phyloP scores from a whole-genome alignment of 2,329 filamentous ascomycete species.

The Aspergillus flavus region DNA sequence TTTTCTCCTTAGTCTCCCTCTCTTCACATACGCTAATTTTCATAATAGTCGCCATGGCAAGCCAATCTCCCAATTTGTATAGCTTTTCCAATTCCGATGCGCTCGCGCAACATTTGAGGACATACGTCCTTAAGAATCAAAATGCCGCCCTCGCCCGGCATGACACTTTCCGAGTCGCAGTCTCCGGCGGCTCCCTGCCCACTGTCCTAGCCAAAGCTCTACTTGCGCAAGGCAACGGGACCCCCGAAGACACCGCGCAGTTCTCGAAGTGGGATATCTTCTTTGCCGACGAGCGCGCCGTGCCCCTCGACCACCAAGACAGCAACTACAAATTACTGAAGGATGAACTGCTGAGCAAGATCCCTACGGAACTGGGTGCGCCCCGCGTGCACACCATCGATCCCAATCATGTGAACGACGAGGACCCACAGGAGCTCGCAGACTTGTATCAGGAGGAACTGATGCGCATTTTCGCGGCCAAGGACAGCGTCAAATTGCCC shows the following conservation, averaged over 20 bases:
- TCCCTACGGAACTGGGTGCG: constrained; percentile 66
- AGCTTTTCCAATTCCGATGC: constrained; percentile 70
- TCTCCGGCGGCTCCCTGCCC: constrained; percentile 92
- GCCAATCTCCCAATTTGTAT: constrained; percentile 66
- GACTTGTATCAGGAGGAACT: constrained; percentile 91
- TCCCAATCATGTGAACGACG: constrained; percentile 64
- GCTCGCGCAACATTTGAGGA: constrained; percentile 75
- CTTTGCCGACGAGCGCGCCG: constrained; percentile 95
- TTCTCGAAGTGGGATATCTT: constrained; percentile 96
- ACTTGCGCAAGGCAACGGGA: constrained; percentile 58
- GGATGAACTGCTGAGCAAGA: constrained; percentile 83
- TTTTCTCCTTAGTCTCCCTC: not conserved
- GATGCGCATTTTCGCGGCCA: constrained; percentile 81
- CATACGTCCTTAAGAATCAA: constrained; percentile 81
- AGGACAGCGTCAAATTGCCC: constrained; percentile 91
- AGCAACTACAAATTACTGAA: constrained; percentile 93
- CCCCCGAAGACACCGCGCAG: constrained; percentile 64
- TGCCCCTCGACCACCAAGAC: constrained; percentile 87
- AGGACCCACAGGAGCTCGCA: constrained; percentile 87
- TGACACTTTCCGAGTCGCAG: constrained; percentile 82
- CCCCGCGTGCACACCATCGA: constrained; percentile 83
- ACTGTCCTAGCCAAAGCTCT: constrained; percentile 84
- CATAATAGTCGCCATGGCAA: constrained; percentile 37
- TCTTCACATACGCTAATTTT: not conserved
- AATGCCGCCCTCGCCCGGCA: constrained; percentile 79